These are phyloP conservation scores for Talaromyces sp. DNA, from an alignment of 2,329 filamentous ascomycete genomes.

Conservation along the genomic window DNA sequence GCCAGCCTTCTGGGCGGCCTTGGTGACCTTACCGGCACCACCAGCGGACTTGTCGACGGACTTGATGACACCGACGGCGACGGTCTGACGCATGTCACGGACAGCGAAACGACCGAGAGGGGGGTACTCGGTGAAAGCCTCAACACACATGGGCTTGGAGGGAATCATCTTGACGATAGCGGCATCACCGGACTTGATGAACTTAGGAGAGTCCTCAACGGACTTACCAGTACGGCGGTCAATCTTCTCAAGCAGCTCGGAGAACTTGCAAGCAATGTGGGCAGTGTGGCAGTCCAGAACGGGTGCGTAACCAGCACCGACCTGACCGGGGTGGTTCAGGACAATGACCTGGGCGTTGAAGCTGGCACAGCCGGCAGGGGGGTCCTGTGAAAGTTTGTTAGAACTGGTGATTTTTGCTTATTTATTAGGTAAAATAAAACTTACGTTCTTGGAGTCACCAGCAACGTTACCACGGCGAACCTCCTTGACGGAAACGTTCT, in stretches of 20 bases:
- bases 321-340: constrained; percentile 99
- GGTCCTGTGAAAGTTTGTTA: too few species aligned
- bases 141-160: constrained; percentile 99
- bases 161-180: constrained; percentile 99
- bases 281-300: constrained; percentile 99
- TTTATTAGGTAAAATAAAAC: too few species aligned
- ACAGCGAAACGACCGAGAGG: constrained; percentile 99
- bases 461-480: constrained; percentile 99
- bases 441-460: constrained; percentile 99
- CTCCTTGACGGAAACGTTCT: constrained; percentile 99
- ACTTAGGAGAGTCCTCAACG: constrained; percentile 89
- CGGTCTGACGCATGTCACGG: constrained; percentile 78
- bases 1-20: constrained; percentile 68
- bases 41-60: constrained; percentile 68
- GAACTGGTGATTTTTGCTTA: too few species aligned
- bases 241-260: constrained; percentile 99
- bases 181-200: constrained; percentile 99
- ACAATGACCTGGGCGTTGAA: constrained; percentile 99
- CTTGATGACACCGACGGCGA: constrained; percentile 58
- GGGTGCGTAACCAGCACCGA: constrained; percentile 98
- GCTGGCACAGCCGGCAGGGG: constrained; percentile 80
- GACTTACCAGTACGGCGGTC: constrained; percentile 99
- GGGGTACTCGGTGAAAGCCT: constrained; percentile 99
- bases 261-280: constrained; percentile 99
- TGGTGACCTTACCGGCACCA: constrained; percentile 62